Percentiles rank a stretch among this genome's conserved stretches.
phyloP scores from a whole-genome alignment of 169 alveolate species.

The Ichthyophthirius multifiliis region DNA sequence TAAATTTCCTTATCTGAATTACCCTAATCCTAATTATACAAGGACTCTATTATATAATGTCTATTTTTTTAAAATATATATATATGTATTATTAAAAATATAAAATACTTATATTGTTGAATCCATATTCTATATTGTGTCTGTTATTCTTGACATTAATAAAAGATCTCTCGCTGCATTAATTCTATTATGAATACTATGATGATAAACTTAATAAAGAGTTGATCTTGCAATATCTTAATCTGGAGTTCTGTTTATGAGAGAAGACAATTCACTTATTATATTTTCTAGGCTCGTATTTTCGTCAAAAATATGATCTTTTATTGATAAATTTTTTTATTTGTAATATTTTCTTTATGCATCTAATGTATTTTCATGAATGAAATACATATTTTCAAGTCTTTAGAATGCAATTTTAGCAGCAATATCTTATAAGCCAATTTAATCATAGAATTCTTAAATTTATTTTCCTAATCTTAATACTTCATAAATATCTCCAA shows the following conservation, averaged over 20 bases:
- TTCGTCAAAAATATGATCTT: background rate
- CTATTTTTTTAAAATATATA: background rate
- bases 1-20: slow-evolving; percentile 4
- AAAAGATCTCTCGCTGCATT: background rate
- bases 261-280: background rate
- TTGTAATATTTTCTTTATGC: background rate
- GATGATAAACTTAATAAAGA: background rate
- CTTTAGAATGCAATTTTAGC: slow-evolving; percentile 5
- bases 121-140: background rate
- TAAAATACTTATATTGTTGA: background rate
- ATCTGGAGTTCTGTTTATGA: background rate
- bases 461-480: background rate
- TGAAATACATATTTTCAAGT: background rate
- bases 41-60: background rate
- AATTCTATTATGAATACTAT: background rate
- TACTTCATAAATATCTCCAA: background rate
- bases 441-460: background rate
- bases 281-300: background rate
- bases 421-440: no score
- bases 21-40: background rate
- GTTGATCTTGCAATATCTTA: background rate
- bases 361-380: background rate
- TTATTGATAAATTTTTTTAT: background rate
- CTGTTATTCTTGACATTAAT: background rate
- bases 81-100: background rate